Evolutionary conservation across 2,329 filamentous ascomycete genomes (phyloP).

Genomic region (Fusarium metavorans): DNA sequence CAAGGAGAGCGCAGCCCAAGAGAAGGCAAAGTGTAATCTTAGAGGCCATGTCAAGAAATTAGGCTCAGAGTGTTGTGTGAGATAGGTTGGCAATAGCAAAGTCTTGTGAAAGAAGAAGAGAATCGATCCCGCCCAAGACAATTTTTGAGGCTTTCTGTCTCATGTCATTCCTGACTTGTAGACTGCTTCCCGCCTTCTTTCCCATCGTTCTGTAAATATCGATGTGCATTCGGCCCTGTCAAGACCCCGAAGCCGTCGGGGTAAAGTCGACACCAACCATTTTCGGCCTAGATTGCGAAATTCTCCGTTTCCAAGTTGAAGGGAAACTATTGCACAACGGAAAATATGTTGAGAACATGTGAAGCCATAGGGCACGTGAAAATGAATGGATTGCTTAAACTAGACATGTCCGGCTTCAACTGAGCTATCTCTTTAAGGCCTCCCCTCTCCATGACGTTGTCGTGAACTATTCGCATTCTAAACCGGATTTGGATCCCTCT

Average conservation of each 20-base stretch:
- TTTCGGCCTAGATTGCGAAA: constrained; percentile 38
- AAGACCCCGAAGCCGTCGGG: background rate
- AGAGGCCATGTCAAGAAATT: background rate
- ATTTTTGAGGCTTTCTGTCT: background rate
- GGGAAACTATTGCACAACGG: background rate
- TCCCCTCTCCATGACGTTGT: background rate
- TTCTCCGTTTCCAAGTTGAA: background rate
- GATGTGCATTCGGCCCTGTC: background rate
- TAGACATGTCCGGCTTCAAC: background rate
- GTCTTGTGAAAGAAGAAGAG: background rate
- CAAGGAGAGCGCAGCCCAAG: constrained; percentile 27
- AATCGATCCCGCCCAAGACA: background rate
- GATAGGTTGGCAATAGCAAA: background rate
- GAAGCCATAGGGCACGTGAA: constrained; percentile 6
- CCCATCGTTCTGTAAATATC: background rate
- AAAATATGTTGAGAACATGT: background rate
- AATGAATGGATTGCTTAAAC: background rate
- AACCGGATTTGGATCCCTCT: constrained; percentile 26
- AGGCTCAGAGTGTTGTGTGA: background rate
- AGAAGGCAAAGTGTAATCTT: constrained; percentile 17
- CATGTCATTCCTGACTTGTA: background rate
- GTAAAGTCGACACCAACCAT: background rate
- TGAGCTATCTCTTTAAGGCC: background rate
- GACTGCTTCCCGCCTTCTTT: background rate
- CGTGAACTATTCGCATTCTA: constrained; percentile 41